phyloP scores from a whole-genome alignment of 139 green algal genomes.

The Chlamydomonas sp. region DNA sequence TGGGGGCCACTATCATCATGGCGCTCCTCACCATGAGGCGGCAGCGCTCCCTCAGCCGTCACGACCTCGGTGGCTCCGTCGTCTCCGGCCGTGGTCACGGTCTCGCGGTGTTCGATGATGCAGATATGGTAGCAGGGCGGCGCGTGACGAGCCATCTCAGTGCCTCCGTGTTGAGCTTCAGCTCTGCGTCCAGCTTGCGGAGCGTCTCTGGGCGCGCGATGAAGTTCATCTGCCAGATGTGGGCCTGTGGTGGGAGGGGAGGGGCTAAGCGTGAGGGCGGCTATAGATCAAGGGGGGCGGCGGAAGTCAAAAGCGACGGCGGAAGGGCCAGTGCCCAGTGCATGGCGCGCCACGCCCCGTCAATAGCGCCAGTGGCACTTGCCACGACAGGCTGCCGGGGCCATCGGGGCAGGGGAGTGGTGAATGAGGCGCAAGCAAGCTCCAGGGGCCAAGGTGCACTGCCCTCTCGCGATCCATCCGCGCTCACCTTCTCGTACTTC shows the following conservation, averaged over 20 bases:
- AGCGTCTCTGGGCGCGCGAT: conserved; percentile 32
- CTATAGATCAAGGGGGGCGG: background rate
- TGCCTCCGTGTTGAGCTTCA: conserved; percentile 58
- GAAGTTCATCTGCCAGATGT: conserved; percentile 78
- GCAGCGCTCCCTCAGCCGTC: background rate
- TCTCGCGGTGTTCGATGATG: background rate
- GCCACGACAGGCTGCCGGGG: no score
- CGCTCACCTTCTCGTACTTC: conserved; percentile 47
- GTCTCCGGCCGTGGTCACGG: background rate
- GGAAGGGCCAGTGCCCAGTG: background rate
- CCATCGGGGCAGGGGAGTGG: no score
- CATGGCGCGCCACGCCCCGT: background rate
- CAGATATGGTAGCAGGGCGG: background rate
- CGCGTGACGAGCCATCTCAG: conserved; percentile 54
- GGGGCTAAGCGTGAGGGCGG: background rate
- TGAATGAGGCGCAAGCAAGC: background rate
- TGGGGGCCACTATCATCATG: background rate
- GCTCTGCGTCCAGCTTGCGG: conserved; percentile 45
- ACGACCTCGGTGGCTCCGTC: no score
- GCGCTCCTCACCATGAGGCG: background rate
- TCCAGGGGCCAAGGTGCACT: background rate
- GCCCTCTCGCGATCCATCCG: background rate
- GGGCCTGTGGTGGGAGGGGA: conserved; percentile 35
- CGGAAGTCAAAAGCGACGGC: background rate
- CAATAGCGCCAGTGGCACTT: background rate